phyloP scores from a whole-genome alignment of 495 filamentous ascomycete species.

The Schizothecium vesticola region DNA sequence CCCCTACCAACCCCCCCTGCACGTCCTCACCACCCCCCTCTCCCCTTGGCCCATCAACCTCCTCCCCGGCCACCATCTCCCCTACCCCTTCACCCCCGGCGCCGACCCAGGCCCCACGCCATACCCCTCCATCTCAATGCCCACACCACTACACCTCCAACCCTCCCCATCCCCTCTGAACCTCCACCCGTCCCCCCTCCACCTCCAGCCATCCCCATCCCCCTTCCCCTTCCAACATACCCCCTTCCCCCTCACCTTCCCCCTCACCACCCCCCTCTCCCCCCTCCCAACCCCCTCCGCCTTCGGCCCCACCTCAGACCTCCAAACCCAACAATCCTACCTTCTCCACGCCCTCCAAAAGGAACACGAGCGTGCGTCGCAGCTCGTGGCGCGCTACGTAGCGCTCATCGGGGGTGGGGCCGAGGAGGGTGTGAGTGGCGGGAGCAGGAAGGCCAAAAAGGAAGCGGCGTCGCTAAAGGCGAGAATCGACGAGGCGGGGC shows the following conservation, averaged over 20 bases:
- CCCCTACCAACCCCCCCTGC: background rate
- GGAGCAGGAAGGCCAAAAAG: background rate
- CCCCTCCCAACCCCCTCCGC: slow-evolving; percentile 3
- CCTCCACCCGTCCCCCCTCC: background rate
- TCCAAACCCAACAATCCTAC: slow-evolving; percentile 37
- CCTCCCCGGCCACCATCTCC: background rate
- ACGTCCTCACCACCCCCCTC: background rate
- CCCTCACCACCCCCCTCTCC: background rate
- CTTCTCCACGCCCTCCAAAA: slow-evolving; percentile 35
- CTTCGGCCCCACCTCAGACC: slow-evolving; percentile 30
- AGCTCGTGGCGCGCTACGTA: too few relatives aligned
- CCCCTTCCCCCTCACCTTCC: background rate
- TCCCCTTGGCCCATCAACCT: background rate
- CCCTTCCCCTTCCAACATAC: background rate
- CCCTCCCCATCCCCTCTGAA: background rate
- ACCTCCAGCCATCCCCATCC: background rate
- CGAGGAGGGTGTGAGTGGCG: too few relatives aligned
- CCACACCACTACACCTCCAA: background rate
- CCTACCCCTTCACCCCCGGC: background rate
- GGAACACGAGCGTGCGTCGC: slow-evolving; percentile 29
- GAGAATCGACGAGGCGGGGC: slow-evolving; percentile 30
- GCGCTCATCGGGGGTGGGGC: too few relatives aligned
- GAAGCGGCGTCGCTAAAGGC: slow-evolving; percentile 11
- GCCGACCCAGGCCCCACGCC: background rate
- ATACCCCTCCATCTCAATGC: background rate